A percentile compares a stretch with the other conserved stretches of the same genome.
Conservation (phyloP, 768 basidiomycete species). For the Phlebiopsis flavidoalba region DNA sequence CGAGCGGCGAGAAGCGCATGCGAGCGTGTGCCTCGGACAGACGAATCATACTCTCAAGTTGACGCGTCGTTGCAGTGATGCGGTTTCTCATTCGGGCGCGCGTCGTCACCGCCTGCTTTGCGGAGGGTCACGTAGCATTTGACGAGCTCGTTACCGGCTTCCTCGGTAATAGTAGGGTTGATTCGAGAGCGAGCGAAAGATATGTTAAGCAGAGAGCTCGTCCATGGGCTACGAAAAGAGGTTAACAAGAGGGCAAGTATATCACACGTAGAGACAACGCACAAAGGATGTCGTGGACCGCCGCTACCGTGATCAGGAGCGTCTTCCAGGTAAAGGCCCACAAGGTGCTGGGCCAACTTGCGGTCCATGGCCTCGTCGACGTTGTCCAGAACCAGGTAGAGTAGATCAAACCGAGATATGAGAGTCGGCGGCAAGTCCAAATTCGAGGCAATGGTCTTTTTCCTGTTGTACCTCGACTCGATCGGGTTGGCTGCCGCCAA, state of each 20-base stretch:
- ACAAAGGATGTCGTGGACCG: conserved; percentile 79
- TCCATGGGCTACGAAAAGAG: conserved; percentile 63
- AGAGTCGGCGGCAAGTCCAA: conserved; percentile 97
- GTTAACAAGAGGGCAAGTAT: not conserved
- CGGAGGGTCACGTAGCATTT: conserved; percentile 91
- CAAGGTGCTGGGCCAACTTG: conserved; percentile 86
- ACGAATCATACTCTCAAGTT: conserved; percentile 95
- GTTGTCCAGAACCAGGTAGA: conserved; percentile 93
- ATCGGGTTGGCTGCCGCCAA: conserved; percentile 97
- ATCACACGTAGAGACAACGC: conserved; percentile 22
- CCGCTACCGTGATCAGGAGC: conserved; percentile 53
- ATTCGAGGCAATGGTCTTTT: conserved; percentile 89
- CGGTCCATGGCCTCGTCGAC: conserved; percentile 88
- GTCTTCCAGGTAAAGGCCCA: conserved; percentile 92
- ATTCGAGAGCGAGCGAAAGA: conserved; percentile 86
- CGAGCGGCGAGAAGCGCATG: conserved; percentile 88
- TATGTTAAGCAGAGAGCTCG: conserved; percentile 90
- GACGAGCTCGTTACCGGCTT: conserved; percentile 81
- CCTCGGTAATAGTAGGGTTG: conserved; percentile 82
- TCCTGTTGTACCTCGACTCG: conserved; percentile 90
- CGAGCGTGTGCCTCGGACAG: conserved; percentile 94
- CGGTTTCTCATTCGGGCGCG: conserved; percentile 68
- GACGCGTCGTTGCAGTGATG: conserved; percentile 96
- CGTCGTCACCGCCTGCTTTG: conserved; percentile 84
- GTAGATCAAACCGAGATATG: conserved; percentile 94